Base-by-base conservation (phyloP, 1,284 basidiomycete species). In the Leccinum holopus region DNA sequence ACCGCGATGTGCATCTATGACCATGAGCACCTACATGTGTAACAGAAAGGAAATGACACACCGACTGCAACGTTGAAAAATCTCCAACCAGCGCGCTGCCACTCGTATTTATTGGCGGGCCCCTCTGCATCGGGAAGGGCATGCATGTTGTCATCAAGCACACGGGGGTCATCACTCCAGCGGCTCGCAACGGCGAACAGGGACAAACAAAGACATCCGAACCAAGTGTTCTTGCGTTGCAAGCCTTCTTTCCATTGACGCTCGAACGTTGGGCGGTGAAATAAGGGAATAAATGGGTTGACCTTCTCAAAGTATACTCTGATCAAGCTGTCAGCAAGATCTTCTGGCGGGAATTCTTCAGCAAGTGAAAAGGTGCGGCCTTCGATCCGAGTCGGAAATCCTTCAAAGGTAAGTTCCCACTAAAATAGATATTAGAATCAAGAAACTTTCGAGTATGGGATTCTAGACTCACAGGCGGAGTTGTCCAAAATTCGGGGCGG, bases 131-230 rank as follows among this genome's bases (percentile, higher is more conserved):
- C 63, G 3, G 69, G 65, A n/a, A 61, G 41, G 11, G 58, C 61
- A 44, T 70, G 68, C 64, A 76, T 66, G 56, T 65, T 73, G 28
- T 77, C 72, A 21, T 80, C 79, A 62, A 90, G 74, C 1, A 91
- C 86, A 5, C 89, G 79, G 0, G 81, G 78, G 71, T 94, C 90
- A 62, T 86, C 78, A 61, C 84, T 81, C 80, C 84, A 91, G 53
- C 87, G 81, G 53, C 88, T 85, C 2, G 86, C 88, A 53, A 90
- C 80, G n/a, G 90, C 88, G 71, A 91, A 91, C 1, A 93, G 67
- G 44, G 84, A 76, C 47, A 83, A 68, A 66, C 88, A 79, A 76
- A 82, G 73, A 77, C 84, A 71, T 75, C 84, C 74, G 75, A 86
- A 79, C 85, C 87, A 84, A 75, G 87, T 64, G 75, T 85, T 74